Evolutionary conservation across 2,329 filamentous ascomycete species (phyloP).

Genomic region (Trichoderma guizhouense): DNA sequence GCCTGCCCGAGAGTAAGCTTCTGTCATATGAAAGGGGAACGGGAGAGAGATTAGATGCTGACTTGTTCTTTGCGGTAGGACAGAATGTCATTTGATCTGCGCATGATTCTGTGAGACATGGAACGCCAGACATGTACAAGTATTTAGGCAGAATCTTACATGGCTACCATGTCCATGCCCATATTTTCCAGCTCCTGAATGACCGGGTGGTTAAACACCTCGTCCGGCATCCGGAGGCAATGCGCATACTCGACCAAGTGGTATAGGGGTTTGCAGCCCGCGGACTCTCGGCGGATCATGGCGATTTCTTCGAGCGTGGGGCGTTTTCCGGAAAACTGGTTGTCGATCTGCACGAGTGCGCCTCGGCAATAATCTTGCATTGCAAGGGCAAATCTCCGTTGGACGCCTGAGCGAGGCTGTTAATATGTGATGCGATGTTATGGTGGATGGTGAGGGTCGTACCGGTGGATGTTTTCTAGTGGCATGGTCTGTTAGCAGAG

Average conservation of each 20-base stretch:
- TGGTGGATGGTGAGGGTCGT: neutral
- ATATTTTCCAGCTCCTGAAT: conserved; percentile 24
- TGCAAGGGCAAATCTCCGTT: conserved; percentile 20
- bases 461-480: neutral
- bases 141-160: conserved; percentile 17
- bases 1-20: neutral
- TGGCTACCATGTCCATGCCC: conserved; percentile 25
- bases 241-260: conserved; percentile 26
- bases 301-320: conserved; percentile 24
- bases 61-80: conserved; percentile 25
- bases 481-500: neutral
- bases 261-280: conserved; percentile 23
- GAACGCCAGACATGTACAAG: neutral
- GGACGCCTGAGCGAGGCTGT: conserved; percentile 15
- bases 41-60: neutral
- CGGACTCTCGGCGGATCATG: conserved; percentile 21
- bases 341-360: conserved; percentile 21
- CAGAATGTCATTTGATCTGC: conserved; percentile 25
- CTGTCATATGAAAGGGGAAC: neutral
- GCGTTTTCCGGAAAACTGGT: conserved; percentile 5
- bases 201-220: conserved; percentile 22
- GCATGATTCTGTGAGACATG: neutral
- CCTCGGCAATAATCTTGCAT: conserved; percentile 23
- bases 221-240: conserved; percentile 21
- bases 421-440: neutral